Percentiles rank a stretch among this genome's conserved stretches.
These are phyloP conservation scores for Penicillium maclennaniae DNA, from an alignment of 495 filamentous ascomycete genomes.

Conservation along the genomic window DNA sequence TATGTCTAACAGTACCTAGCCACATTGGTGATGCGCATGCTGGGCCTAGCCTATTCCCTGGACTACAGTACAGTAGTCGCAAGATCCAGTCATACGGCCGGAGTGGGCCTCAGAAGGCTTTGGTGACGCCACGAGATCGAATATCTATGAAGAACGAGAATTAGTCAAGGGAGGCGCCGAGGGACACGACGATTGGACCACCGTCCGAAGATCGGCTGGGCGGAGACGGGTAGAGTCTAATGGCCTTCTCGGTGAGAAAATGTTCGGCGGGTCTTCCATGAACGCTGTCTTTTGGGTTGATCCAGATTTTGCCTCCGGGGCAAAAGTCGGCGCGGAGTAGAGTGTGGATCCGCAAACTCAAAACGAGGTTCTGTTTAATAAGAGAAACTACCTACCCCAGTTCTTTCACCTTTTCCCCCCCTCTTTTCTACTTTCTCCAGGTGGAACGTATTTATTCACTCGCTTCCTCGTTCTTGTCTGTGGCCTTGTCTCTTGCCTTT, in stretches of 20 bases:
- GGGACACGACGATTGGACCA: conserved; percentile 6
- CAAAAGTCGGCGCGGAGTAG: conserved; percentile 5
- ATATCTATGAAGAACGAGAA: neutral
- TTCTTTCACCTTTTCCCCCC: neutral
- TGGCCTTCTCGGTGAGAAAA: neutral
- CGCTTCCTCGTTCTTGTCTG: neutral
- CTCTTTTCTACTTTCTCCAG: neutral
- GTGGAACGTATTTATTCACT: neutral
- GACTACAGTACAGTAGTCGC: too few relatives aligned
- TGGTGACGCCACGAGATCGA: neutral
- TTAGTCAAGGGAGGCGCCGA: neutral
- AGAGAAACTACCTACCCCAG: conserved; percentile 6
- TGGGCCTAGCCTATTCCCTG: neutral
- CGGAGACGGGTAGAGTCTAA: neutral
- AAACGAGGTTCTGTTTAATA: conserved; percentile 5
- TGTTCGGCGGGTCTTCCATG: conserved; percentile 21
- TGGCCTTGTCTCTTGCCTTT: neutral
- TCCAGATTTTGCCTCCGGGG: conserved; percentile 12
- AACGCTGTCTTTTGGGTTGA: too few relatives aligned
- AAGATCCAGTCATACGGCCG: neutral
- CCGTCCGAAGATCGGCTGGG: conserved; percentile 15
- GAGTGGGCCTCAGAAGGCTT: neutral
- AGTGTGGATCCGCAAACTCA: conserved; percentile 2
- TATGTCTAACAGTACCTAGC: too few relatives aligned
- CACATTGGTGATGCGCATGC: too few relatives aligned